Base-by-base conservation (phyloP, 2,329 filamentous ascomycete genomes). In the Xylaria sp. region DNA sequence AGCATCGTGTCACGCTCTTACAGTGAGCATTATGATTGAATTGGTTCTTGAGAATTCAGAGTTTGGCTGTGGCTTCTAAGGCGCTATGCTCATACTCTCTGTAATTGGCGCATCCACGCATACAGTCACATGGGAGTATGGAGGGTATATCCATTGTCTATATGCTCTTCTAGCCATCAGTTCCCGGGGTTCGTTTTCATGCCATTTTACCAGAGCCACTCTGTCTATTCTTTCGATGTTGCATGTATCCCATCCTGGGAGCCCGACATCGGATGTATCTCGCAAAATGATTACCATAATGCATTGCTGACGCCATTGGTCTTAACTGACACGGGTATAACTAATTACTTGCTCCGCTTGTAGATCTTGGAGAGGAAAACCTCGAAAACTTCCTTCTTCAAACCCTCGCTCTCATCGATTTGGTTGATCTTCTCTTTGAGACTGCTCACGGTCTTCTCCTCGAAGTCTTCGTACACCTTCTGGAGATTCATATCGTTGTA, bases 361-460 rank as follows among this genome's bases (percentile, higher is more conserved):
- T 98, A 98, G 79, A 99, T 98, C 89, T 99, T 99, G 82, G 86
- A 86, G 73, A 99, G 85, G 87, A 98, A 99, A 54, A 89, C 88
- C 76, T 97, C 92, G 75, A 98, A 97, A 49, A 98, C 89, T 68
- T 86, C 88, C 88, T 93, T 96, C 88, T 97, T 98, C 78, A 99
- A 83, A 18, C 96, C 96, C 73, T 92, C 88, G 71, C 87, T 90
- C 87, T 98, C 94, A 78, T 99, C 94, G 62, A 98, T 85, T 69
- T 90, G 83, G 25, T 86, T 87, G 77, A 99, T 98, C 85, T 91
- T 88, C 68, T 86, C 82, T 76, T 88, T 88, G 75, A 99, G 88
- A 80, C 96, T 92, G n/a, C 83, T 83, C 28, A 97, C 94, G 36
- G 89, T 86, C 84, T 91, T 90, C 85, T 98, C 94, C 84, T 99